A percentile compares a stretch with the other conserved stretches of the same genome.
These are phyloP conservation scores for Lineolata rhizophorae DNA, from an alignment of 495 filamentous ascomycete species.

Conservation along the genomic window DNA sequence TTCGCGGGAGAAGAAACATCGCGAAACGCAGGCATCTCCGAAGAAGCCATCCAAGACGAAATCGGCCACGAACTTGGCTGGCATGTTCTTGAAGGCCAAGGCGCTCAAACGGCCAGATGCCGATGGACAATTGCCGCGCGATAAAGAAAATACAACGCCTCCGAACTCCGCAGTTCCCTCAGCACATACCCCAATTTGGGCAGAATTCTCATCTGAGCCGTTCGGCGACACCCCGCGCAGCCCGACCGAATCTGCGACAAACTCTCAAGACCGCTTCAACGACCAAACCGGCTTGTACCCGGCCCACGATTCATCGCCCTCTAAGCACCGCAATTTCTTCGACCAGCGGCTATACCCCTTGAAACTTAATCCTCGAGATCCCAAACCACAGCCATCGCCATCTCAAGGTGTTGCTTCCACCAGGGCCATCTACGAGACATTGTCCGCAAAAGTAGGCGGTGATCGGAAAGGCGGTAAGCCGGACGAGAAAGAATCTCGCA, in stretches of 20 bases:
- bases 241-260: too few relatives aligned
- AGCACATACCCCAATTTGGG: conserved; percentile 52
- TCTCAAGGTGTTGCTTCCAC: too few relatives aligned
- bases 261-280: conserved; percentile 22
- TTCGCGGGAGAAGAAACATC: conserved; percentile 25
- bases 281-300: conserved; percentile 42
- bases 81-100: conserved; percentile 37
- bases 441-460: too few relatives aligned
- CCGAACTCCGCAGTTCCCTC: conserved; percentile 27
- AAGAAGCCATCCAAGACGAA: conserved; percentile 62
- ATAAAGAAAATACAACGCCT: conserved; percentile 59
- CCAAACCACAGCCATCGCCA: too few relatives aligned
- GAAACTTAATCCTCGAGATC: too few relatives aligned
- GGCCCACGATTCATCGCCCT: conserved; percentile 35
- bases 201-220: conserved; percentile 37
- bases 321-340: conserved; percentile 42
- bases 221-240: conserved; percentile 4
- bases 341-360: conserved; percentile 10
- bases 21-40: conserved; percentile 21
- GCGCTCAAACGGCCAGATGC: conserved; percentile 27
- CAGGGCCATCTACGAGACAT: too few relatives aligned
- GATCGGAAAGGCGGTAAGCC: too few relatives aligned
- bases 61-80: conserved; percentile 56
- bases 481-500: too few relatives aligned
- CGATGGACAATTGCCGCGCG: conserved; percentile 24